These are phyloP conservation scores for Colletotrichum camelliae DNA, from an alignment of 2,329 filamentous ascomycete species.

Conservation along the genomic window DNA sequence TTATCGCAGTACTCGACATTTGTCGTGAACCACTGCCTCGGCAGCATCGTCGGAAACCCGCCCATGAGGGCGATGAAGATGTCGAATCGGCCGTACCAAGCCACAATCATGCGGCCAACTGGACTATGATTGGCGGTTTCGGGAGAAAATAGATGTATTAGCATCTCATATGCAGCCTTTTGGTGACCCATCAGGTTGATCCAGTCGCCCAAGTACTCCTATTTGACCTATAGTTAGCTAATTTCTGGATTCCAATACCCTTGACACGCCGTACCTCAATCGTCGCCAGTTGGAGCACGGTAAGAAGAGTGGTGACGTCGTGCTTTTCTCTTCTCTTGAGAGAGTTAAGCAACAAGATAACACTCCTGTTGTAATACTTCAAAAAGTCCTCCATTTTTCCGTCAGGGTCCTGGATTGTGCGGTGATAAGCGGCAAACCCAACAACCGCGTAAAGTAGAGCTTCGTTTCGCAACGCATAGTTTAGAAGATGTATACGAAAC, in stretches of 20 bases:
- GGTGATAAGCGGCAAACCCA: slow-evolving; percentile 88
- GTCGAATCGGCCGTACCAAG: slow-evolving; percentile 94
- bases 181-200: slow-evolving; percentile 92
- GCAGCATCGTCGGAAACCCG: slow-evolving; percentile 75
- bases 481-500: slow-evolving; percentile 73
- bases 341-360: slow-evolving; percentile 75
- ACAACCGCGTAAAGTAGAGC: slow-evolving; percentile 86
- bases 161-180: slow-evolving; percentile 82
- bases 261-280: slow-evolving; percentile 73
- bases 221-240: slow-evolving; percentile 19
- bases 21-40: slow-evolving; percentile 78
- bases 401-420: slow-evolving; percentile 71
- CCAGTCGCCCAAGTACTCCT: slow-evolving; percentile 97
- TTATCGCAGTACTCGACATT: slow-evolving; percentile 67
- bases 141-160: slow-evolving; percentile 79
- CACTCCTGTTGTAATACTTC: slow-evolving; percentile 87
- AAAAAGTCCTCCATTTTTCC: slow-evolving; percentile 84
- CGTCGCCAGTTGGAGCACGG: slow-evolving; percentile 88
- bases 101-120: slow-evolving; percentile 74
- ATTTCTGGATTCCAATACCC: not conserved
- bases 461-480: slow-evolving; percentile 75
- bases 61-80: slow-evolving; percentile 84
- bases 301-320: slow-evolving; percentile 77
- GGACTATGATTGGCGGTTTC: slow-evolving; percentile 75
- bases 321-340: slow-evolving; percentile 75